Conservation (phyloP, 2,329 filamentous ascomycete species). For the Herpotrichia juniperi region DNA sequence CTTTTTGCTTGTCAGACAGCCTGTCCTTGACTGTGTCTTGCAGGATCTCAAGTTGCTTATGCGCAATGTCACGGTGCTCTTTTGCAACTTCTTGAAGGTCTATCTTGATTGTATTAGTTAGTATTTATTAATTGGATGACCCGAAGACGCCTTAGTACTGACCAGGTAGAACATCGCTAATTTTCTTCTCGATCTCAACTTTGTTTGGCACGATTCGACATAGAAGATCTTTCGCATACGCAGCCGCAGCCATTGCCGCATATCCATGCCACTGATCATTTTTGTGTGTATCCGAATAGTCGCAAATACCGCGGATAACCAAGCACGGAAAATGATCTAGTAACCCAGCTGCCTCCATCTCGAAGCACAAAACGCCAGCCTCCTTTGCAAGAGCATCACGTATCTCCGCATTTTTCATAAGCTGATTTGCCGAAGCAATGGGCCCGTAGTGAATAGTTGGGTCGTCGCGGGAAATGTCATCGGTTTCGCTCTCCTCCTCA, state of each 20-base stretch:
- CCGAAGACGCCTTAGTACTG: conserved; percentile 6
- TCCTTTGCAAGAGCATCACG: conserved; percentile 18
- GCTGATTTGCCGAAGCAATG: conserved; percentile 25
- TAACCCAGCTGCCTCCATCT: conserved; percentile 28
- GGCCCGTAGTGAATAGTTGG: conserved; percentile 23
- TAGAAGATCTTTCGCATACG: conserved; percentile 13
- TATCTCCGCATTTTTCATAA: conserved; percentile 17
- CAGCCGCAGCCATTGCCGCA: conserved; percentile 15
- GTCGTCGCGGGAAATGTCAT: conserved; percentile 21
- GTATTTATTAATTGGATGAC: conserved; percentile 12
- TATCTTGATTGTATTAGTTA: conserved; percentile 13
- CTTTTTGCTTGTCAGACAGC: conserved; percentile 18
- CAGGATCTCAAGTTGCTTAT: conserved; percentile 20
- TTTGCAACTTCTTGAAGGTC: conserved; percentile 15
- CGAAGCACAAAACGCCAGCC: conserved; percentile 25
- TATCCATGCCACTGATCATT: conserved; percentile 18
- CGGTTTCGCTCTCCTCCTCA: conserved; percentile 32
- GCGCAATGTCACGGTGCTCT: conserved; percentile 13
- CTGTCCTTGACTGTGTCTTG: conserved; percentile 15
- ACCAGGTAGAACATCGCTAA: conserved; percentile 14
- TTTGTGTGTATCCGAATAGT: conserved; percentile 30
- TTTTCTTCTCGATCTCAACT: conserved; percentile 11
- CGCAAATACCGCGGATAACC: conserved; percentile 25
- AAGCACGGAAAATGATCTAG: conserved; percentile 20
- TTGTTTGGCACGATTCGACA: conserved; percentile 7